Base-by-base conservation (phyloP, 805 yeast species). In the Candida pseudofarinosa region DNA sequence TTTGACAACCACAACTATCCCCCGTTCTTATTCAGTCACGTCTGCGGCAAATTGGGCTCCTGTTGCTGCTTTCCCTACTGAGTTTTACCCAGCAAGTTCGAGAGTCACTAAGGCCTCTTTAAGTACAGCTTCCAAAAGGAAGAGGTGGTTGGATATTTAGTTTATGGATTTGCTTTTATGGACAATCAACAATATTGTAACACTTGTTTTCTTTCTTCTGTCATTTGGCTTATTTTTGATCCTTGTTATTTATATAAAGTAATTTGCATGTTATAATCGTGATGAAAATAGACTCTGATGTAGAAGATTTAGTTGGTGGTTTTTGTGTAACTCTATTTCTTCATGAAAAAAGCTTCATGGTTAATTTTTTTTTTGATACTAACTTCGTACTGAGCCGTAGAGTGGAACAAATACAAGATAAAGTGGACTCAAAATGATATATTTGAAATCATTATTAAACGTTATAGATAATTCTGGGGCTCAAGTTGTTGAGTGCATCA, bases 391-490 rank as follows among this genome's bases (percentile, higher is more conserved):
- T n/a, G n/a, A n/a, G n/a, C n/a, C n/a, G n/a, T n/a, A n/a, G n/a
- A n/a, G n/a, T n/a, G n/a, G n/a, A n/a, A n/a, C n/a, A n/a, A n/a
- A n/a, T n/a, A n/a, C 14, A 32, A 32, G 17, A 32, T 14, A 13
- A 23, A 3, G 33, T 23, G 4, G 19, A 26, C n/a, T 23, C 33
- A 37, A 26, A 33, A 91, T 91, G 99, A 80, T 91, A 41, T 88
- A 88, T 67, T 78, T 91, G 57, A 91, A 91, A 71, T 74, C 96
- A 13, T 72, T 93, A 64, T 69, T 89, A 42, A 90, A 85, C 62
- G 96, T 90, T 50, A 87, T 91, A 48, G 99, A 91, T 67, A 91
- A 91, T 74, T 85, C 96, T 17, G 96, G 98, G 20, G 99, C 97
- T 3, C 87, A 85, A 62, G 67, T 89, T 47, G 98, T 85, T 13